Conservation (phyloP, 192 early-diverging fungal species). For the Coemansia sp. region DNA sequence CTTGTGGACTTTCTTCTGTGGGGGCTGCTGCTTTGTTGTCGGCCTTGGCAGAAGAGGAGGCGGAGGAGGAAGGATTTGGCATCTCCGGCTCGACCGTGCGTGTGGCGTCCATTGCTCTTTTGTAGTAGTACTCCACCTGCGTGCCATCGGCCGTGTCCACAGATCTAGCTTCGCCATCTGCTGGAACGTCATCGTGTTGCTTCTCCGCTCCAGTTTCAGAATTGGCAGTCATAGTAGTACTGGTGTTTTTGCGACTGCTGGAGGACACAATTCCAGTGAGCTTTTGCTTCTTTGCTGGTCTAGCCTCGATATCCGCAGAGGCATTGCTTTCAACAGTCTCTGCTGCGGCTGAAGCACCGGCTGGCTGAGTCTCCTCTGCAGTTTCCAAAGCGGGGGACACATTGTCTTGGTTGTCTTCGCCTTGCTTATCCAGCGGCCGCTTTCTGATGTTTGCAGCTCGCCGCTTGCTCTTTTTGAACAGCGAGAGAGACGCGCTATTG, state of each 20-base stretch:
- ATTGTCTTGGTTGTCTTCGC: constrained; percentile 6
- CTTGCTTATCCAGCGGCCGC: constrained; percentile 30
- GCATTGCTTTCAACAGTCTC: too few relatives aligned
- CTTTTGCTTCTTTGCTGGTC: constrained; percentile 48
- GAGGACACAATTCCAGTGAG: constrained; percentile 36
- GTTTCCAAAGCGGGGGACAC: not conserved
- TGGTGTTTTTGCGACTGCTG: constrained; percentile 24
- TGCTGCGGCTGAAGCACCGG: too few relatives aligned
- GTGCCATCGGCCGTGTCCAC: not conserved
- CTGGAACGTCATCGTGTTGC: constrained; percentile 15
- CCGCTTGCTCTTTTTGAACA: constrained; percentile 46
- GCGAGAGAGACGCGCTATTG: not conserved
- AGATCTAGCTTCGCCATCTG: too few relatives aligned
- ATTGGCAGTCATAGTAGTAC: constrained; percentile 3
- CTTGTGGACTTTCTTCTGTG: too few relatives aligned
- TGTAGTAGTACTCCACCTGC: constrained; percentile 24
- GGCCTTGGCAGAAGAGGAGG: too few relatives aligned
- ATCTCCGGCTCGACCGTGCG: constrained; percentile 46
- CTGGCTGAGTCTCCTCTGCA: too few relatives aligned
- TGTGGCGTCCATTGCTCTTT: constrained; percentile 31
- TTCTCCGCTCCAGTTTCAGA: constrained; percentile 26
- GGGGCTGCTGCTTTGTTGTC: too few relatives aligned
- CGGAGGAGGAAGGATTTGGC: too few relatives aligned
- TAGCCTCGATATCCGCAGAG: too few relatives aligned
- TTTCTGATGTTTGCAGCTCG: constrained; percentile 45